phyloP scores from a whole-genome alignment of 2,329 filamentous ascomycete genomes.

The Apiospora phragmitis region DNA sequence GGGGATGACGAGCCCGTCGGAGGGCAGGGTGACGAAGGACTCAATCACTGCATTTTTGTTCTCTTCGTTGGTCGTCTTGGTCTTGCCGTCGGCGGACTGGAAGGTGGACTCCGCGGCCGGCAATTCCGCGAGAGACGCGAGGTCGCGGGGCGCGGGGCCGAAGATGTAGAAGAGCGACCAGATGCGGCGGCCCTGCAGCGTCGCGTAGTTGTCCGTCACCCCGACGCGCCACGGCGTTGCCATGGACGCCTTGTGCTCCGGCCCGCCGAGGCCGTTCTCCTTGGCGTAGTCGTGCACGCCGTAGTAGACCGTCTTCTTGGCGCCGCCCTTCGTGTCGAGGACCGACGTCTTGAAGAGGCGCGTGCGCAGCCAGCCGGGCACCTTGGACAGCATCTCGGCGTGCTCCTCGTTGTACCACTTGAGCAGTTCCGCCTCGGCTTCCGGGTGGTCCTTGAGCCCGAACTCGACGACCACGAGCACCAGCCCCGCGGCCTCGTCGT shows the following conservation, averaged over 20 bases:
- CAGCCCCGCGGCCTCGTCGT: conserved; percentile 58
- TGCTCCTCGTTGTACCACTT: conserved; percentile 79
- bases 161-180: conserved; percentile 81
- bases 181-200: conserved; percentile 54
- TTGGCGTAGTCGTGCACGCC: conserved; percentile 72
- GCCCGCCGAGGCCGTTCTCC: conserved; percentile 65
- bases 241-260: conserved; percentile 63
- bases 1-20: conserved; percentile 67
- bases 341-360: conserved; percentile 68
- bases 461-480: conserved; percentile 65
- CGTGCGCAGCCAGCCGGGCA: conserved; percentile 78
- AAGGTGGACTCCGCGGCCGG: conserved; percentile 49
- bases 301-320: conserved; percentile 57
- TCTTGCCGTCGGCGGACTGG: conserved; percentile 54
- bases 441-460: conserved; percentile 49
- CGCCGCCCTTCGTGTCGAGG: conserved; percentile 45
- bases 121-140: conserved; percentile 55
- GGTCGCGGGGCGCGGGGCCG: conserved; percentile 70
- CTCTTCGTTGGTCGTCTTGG: conserved; percentile 48
- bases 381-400: conserved; percentile 66
- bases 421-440: conserved; percentile 53
- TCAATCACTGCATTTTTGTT: conserved; percentile 55
- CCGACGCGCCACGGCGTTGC: conserved; percentile 62
- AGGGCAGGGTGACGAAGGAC: conserved; percentile 67
- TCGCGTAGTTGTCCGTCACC: conserved; percentile 60